These are phyloP conservation scores for Bipolaris victoriae DNA, from an alignment of 2,329 filamentous ascomycete species.

Conservation along the genomic window DNA sequence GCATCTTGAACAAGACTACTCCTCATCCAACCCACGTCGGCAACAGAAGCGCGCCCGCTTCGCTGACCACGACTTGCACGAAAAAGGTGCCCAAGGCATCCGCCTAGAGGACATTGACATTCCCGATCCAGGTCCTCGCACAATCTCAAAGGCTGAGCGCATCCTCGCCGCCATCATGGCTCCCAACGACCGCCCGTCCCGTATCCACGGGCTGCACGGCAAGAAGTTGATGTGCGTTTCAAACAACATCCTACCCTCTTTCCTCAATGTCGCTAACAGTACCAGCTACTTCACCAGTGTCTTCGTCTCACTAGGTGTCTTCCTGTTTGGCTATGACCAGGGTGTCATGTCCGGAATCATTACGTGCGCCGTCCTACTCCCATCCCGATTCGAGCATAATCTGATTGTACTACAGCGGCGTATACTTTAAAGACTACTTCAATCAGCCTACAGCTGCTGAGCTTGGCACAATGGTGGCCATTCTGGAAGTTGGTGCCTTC, in stretches of 20 bases:
- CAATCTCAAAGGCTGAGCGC: slow-evolving; percentile 70
- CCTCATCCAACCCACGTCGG: slow-evolving; percentile 48
- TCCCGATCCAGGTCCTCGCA: slow-evolving; percentile 69
- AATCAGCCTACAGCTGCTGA: slow-evolving; percentile 83
- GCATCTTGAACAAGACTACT: slow-evolving; percentile 68
- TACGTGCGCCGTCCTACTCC: slow-evolving; percentile 60
- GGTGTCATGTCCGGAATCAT: slow-evolving; percentile 83
- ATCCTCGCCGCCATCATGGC: slow-evolving; percentile 86
- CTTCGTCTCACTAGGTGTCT: slow-evolving; percentile 84
- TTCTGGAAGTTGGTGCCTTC: slow-evolving; percentile 91
- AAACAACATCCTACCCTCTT: not conserved
- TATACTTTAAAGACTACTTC: slow-evolving; percentile 91
- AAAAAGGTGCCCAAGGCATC: slow-evolving; percentile 53
- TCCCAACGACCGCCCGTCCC: slow-evolving; percentile 69
- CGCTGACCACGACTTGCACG: slow-evolving; percentile 55
- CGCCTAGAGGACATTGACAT: slow-evolving; percentile 80
- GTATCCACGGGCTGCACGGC: slow-evolving; percentile 90
- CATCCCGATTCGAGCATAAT: slow-evolving; percentile 27
- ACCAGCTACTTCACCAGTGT: slow-evolving; percentile 91
- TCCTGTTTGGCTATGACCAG: slow-evolving; percentile 88
- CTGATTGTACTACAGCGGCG: slow-evolving; percentile 65
- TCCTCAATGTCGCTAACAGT: slow-evolving; percentile 15
- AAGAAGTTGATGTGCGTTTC: slow-evolving; percentile 82
- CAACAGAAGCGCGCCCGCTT: slow-evolving; percentile 74
- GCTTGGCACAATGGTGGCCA: slow-evolving; percentile 96